phyloP scores from a whole-genome alignment of 495 filamentous ascomycete genomes.

The Neurospora tetrasperma region DNA sequence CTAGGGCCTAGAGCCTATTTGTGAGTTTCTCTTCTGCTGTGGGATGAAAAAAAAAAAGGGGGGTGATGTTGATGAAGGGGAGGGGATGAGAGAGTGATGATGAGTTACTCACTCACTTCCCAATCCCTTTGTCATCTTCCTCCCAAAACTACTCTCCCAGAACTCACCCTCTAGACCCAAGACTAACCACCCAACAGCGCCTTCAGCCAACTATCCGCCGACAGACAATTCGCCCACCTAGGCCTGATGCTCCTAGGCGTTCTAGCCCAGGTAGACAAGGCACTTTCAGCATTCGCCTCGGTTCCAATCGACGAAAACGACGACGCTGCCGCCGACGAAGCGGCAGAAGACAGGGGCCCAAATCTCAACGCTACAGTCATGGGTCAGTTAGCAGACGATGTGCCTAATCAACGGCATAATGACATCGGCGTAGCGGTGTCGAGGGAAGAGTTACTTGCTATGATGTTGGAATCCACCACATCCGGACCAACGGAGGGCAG shows the following conservation, averaged over 20 bases:
- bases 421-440: slow-evolving; percentile 17
- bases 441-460: background rate
- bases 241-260: slow-evolving; percentile 62
- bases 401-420: background rate
- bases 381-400: background rate
- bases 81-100: background rate
- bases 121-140: background rate
- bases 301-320: slow-evolving; percentile 2
- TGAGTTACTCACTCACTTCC: background rate
- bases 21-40: slow-evolving; percentile 5
- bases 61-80: background rate
- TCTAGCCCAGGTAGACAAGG: slow-evolving; percentile 48
- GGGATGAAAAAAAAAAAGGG: background rate
- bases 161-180: background rate
- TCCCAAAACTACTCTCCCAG: background rate
- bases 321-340: slow-evolving; percentile 6
- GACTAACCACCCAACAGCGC: slow-evolving; percentile 27
- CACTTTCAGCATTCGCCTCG: slow-evolving; percentile 23
- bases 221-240: slow-evolving; percentile 66
- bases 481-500: background rate
- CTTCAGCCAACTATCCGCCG: slow-evolving; percentile 60
- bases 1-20: slow-evolving; percentile 26
- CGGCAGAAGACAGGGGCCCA: slow-evolving; percentile 2
- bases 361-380: background rate
- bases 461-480: background rate